A percentile compares a stretch with the other conserved stretches of the same genome.
phyloP scores from a whole-genome alignment of 129 eudicot genomes.

The Saposhnikovia divaricata region DNA sequence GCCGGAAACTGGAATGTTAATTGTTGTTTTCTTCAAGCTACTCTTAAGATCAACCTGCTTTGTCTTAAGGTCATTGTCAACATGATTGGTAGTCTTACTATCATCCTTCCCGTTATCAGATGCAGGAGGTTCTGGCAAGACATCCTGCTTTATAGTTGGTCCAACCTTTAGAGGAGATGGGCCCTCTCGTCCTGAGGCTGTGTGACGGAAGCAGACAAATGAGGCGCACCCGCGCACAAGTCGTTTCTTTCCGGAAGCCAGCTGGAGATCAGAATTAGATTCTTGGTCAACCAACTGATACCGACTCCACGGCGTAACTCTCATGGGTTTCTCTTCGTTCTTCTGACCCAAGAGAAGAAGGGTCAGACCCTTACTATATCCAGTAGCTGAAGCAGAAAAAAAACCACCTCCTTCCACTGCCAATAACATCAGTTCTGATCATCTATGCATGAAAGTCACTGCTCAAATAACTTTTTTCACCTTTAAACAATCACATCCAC shows the following conservation, averaged over 20 bases:
- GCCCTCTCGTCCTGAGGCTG: slow-evolving; percentile 59
- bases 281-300: slow-evolving; percentile 87
- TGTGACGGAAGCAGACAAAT: slow-evolving; percentile 70
- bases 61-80: slow-evolving; percentile 23
- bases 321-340: slow-evolving; percentile 85
- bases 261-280: slow-evolving; percentile 57
- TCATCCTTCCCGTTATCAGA: slow-evolving; percentile 38
- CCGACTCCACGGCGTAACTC: slow-evolving; percentile 87
- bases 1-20: slow-evolving; percentile 12
- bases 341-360: slow-evolving; percentile 82
- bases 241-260: slow-evolving; percentile 68
- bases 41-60: slow-evolving; percentile 42
- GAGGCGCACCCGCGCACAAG: slow-evolving; percentile 78
- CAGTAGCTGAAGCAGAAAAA: slow-evolving; percentile 93
- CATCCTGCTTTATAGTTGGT: slow-evolving; percentile 42
- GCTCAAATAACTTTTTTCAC: neutral
- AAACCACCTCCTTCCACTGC: slow-evolving; percentile 99
- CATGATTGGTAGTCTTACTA: slow-evolving; percentile 17
- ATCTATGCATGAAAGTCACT: slow-evolving; percentile 41
- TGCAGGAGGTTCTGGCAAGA: slow-evolving; percentile 18
- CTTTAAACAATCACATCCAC: slow-evolving; percentile 14
- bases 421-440: slow-evolving; percentile 90
- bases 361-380: slow-evolving; percentile 82
- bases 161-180: slow-evolving; percentile 65
- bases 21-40: slow-evolving; percentile 51